Evolutionary conservation across 306 rosid species (phyloP), one percentile per base, ranked within the genome.

Genomic region (Fragaria iinumae): DNA sequence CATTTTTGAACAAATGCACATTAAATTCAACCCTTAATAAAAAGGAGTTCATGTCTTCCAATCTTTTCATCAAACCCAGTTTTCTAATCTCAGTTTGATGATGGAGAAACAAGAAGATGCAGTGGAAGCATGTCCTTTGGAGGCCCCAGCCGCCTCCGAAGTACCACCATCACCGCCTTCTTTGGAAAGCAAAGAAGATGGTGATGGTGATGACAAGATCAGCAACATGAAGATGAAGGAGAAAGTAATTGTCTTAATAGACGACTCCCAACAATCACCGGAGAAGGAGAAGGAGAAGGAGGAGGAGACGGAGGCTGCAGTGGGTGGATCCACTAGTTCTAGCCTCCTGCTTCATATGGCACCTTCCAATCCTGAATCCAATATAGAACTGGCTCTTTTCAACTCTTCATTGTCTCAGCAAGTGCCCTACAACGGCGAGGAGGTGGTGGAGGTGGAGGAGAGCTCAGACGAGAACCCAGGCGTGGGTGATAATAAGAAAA

Each of bases 21-120:
- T 82, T 86, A 65, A 86, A 21, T 80, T 69, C 36, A 80, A 55
- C 83, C 81, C 69, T 48, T 18, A 78, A 80, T 87, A 88, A 73
- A 88, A 78, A 81, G 50, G 65, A 68, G 18, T 38, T 13, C 20
- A 64, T 70, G 52, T 36, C 72, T 41, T 72, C 45, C 77, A 38
- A 80, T 43, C n/a, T 59, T 73, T 60, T 59, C 77, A 56, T 62
- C 79, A 75, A 52, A 23, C 75, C 38, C 13, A 25, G 8, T 2
- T 34, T 64, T 73, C 21, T 41, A 18, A 34, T 64, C 44, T 29
- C 44, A 34, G 21, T 64, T 64, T 32, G 21, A 64, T 34, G 69
- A 64, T 64, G 41, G 38, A 34, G 69, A 64, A 64, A 64, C 23
- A 10, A 64, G 5, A 10, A 64, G 5, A 18, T 64, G 69, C 9